Percentiles rank a stretch among this genome's conserved stretches.
Evolutionary conservation across 257 asterid genomes (phyloP).

Genomic region (Salvia splendens): DNA sequence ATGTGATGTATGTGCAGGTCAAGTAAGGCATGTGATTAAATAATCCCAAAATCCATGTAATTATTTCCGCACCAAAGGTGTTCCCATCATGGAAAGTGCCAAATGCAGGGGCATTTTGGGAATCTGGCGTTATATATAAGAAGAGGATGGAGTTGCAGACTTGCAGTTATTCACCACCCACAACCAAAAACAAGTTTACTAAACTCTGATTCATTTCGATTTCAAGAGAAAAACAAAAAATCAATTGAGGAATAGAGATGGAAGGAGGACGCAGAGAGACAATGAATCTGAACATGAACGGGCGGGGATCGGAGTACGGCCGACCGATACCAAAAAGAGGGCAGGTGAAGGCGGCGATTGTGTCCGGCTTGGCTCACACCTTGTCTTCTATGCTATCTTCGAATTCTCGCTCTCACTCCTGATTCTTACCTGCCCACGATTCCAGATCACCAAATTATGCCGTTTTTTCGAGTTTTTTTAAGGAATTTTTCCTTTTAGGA

Average conservation of each 20-base stretch:
- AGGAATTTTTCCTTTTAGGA: no score
- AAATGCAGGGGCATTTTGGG: slow-evolving; percentile 29
- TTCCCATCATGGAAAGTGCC: not conserved
- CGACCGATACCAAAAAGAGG: slow-evolving; percentile 72
- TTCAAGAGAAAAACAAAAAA: no score
- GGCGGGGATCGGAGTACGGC: slow-evolving; percentile 43
- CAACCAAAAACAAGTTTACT: not conserved
- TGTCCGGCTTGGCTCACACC: slow-evolving; percentile 47
- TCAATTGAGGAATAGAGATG: slow-evolving; percentile 29
- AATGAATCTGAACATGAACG: slow-evolving; percentile 35
- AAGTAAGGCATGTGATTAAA: slow-evolving; percentile 24
- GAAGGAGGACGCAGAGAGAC: slow-evolving; percentile 45
- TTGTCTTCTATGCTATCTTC: slow-evolving; percentile 31
- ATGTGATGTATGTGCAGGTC: slow-evolving; percentile 37
- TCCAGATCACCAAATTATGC: slow-evolving; percentile 2
- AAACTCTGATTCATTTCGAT: no score
- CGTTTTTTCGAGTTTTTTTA: not conserved
- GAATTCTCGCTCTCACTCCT: slow-evolving; percentile 29
- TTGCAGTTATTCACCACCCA: not conserved
- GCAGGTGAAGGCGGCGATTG: slow-evolving; percentile 69
- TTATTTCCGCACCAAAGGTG: not conserved
- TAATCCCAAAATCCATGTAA: not conserved
- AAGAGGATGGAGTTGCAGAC: no score
- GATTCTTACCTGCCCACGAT: not conserved
- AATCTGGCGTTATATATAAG: slow-evolving; percentile 21